Evolutionary conservation across 495 filamentous ascomycete species (phyloP).

Genomic region (Neurospora tetraspora): DNA sequence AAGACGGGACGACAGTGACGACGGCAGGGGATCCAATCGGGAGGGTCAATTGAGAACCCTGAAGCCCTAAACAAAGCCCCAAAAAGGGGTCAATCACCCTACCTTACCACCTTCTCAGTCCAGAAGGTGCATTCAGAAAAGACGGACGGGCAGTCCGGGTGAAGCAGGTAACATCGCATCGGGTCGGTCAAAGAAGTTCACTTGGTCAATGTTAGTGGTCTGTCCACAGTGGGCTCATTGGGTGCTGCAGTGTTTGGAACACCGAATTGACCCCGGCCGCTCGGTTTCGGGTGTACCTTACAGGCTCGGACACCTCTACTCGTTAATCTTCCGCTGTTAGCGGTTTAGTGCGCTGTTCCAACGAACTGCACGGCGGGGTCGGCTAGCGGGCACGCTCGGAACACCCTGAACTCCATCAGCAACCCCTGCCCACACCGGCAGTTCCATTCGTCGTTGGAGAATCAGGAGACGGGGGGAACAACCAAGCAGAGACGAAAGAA

Average conservation of each 20-base stretch:
- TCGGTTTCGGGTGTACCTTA: not conserved
- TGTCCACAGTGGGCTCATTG: not conserved
- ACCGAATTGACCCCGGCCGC: not conserved
- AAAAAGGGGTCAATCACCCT: not conserved
- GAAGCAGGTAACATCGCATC: not conserved
- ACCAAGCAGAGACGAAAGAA: not conserved
- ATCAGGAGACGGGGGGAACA: not conserved
- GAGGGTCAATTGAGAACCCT: not conserved
- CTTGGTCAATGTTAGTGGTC: not conserved
- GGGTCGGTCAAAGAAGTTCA: not conserved
- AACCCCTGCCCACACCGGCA: not conserved
- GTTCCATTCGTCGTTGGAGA: not conserved
- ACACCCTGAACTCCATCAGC: not conserved
- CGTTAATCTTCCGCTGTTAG: not conserved
- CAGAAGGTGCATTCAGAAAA: not conserved
- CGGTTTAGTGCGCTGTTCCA: not conserved
- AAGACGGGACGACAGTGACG: not conserved
- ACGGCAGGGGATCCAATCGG: not conserved
- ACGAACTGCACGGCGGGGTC: not conserved
- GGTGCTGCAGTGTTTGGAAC: not conserved
- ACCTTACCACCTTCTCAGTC: too few species aligned
- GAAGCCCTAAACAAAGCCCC: not conserved
- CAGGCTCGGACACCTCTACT: not conserved
- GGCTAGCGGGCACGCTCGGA: not conserved
- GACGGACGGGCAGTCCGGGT: not conserved